Evolutionary conservation across 495 filamentous ascomycete genomes (phyloP).

Genomic region (Rusavskia elegans): DNA sequence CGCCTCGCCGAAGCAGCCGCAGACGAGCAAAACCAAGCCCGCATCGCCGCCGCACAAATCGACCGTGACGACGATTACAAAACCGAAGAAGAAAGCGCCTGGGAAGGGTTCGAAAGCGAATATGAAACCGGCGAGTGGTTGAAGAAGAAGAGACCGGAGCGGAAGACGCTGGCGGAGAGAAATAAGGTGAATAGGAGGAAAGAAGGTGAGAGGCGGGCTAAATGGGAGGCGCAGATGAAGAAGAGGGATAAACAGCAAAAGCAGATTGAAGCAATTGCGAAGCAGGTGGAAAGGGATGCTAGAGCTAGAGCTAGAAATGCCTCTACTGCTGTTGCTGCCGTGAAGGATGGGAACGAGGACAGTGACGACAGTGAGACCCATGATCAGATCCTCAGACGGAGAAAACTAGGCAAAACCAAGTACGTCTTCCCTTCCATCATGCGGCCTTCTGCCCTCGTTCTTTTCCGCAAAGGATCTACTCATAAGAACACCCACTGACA

Average conservation of each 20-base stretch:
- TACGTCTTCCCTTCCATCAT: slow-evolving; percentile 19
- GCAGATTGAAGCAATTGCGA: slow-evolving; percentile 47
- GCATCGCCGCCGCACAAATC: slow-evolving; percentile 38
- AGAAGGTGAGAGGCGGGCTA: slow-evolving; percentile 58
- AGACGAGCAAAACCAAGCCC: slow-evolving; percentile 35
- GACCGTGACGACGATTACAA: slow-evolving; percentile 52
- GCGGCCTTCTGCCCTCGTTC: background rate
- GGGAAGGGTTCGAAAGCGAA: slow-evolving; percentile 72
- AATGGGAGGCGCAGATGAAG: slow-evolving; percentile 56
- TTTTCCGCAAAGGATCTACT: slow-evolving; percentile 6
- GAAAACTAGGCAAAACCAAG: slow-evolving; percentile 57
- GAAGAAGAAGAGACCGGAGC: slow-evolving; percentile 53
- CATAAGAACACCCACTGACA: slow-evolving; percentile 20
- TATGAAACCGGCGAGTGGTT: slow-evolving; percentile 43
- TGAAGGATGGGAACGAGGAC: slow-evolving; percentile 31
- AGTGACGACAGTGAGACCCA: slow-evolving; percentile 38
- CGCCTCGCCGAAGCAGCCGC: slow-evolving; percentile 51
- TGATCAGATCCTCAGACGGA: slow-evolving; percentile 46
- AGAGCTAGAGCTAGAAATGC: slow-evolving; percentile 26
- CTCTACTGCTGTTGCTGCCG: slow-evolving; percentile 19
- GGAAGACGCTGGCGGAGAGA: slow-evolving; percentile 73
- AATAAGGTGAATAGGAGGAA: slow-evolving; percentile 81
- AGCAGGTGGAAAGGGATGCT: slow-evolving; percentile 45
- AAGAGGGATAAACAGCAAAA: slow-evolving; percentile 50
- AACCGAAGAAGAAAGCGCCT: slow-evolving; percentile 72